Conservation (phyloP, 1,284 basidiomycete species). For the Ceratobasidium sp. region DNA sequence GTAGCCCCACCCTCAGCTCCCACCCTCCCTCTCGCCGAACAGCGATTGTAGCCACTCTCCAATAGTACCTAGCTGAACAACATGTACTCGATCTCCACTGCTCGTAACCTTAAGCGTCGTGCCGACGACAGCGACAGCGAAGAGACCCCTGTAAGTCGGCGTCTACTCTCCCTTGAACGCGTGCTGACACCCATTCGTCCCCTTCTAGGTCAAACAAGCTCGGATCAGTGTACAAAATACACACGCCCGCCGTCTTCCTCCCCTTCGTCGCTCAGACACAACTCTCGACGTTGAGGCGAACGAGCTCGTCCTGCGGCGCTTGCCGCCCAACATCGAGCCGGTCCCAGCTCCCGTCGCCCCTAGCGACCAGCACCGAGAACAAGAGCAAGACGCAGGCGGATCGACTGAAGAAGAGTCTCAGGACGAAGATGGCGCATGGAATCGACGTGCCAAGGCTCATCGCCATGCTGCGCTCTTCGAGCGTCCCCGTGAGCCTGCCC, state of each 20-base stretch:
- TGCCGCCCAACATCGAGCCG: conserved; percentile 11
- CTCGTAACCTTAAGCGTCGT: conserved; percentile 9
- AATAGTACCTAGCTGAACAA: not conserved
- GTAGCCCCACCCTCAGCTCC: not conserved
- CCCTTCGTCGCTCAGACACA: conserved; percentile 26
- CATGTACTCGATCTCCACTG: not conserved
- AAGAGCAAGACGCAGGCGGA: conserved; percentile 2
- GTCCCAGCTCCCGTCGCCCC: not conserved
- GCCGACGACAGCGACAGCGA: not conserved
- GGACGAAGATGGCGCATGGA: conserved; percentile 27
- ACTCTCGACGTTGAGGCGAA: conserved; percentile 5
- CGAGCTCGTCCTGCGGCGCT: not conserved
- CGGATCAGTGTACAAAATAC: not conserved
- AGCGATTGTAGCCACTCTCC: not conserved
- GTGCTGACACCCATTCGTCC: not conserved
- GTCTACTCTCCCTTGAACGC: not conserved
- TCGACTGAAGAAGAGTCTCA: conserved; percentile 28
- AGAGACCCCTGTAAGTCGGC: not conserved
- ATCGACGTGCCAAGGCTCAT: conserved; percentile 24
- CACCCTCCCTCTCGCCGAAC: not conserved
- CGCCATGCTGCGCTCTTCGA: conserved; percentile 11
- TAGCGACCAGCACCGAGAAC: not conserved
- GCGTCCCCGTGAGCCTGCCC: conserved; percentile 2
- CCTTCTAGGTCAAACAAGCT: conserved; percentile 13
- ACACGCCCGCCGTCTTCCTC: conserved; percentile 16